Conservation (phyloP, 2,329 filamentous ascomycete species). For the Apiospora malaysiana region DNA sequence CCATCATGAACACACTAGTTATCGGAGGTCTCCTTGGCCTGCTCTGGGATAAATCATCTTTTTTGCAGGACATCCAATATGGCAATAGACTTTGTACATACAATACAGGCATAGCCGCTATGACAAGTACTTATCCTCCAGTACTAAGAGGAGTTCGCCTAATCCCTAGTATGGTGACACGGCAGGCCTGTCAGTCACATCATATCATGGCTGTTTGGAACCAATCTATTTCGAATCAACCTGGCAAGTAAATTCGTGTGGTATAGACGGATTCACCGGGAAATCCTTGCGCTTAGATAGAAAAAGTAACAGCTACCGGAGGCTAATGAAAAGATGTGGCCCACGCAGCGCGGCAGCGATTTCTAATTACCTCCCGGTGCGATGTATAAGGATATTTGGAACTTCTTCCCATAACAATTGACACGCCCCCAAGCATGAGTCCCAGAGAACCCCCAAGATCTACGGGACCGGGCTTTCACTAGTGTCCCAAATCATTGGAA, state of each 20-base stretch:
- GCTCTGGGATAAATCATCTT: not conserved
- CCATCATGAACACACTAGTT: not conserved
- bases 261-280: not conserved
- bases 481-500: conserved; percentile 15
- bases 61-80: not conserved
- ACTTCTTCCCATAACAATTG: not conserved
- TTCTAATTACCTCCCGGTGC: not conserved
- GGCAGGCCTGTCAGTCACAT: conserved; percentile 13
- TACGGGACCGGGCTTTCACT: not conserved
- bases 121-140: not conserved
- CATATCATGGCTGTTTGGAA: not conserved
- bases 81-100: not conserved
- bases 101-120: not conserved
- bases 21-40: not conserved
- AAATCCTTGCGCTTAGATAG: not conserved
- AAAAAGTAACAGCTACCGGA: not conserved
- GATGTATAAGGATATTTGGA: not conserved
- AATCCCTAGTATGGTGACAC: conserved; percentile 12
- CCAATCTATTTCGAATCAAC: conserved; percentile 10
- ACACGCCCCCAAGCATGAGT: not conserved
- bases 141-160: not conserved
- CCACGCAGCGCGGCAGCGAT: too few relatives aligned
- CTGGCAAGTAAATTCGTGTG: not conserved
- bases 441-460: not conserved
- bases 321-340: not conserved